Conservation (phyloP, 2,329 filamentous ascomycete genomes). For the Exophiala bonariae region DNA sequence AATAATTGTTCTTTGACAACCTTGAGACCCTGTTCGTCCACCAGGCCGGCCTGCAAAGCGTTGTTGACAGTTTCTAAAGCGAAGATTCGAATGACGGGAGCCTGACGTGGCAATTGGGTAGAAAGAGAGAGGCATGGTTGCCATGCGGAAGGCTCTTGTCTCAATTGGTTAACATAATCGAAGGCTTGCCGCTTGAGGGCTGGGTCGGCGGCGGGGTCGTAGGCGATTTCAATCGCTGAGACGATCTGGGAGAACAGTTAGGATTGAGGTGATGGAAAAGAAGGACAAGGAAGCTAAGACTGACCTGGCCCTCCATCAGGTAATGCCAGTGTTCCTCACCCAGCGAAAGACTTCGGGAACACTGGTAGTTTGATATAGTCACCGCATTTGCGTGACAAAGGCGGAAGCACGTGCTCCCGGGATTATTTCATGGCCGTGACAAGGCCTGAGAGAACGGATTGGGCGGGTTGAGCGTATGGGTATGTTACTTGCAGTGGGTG, state of each 20-base stretch:
- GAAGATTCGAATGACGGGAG: conserved; percentile 84
- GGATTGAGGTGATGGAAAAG: conserved; percentile 41
- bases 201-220: conserved; percentile 74
- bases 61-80: conserved; percentile 92
- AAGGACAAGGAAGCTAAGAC: conserved; percentile 2
- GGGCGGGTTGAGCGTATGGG: too few species aligned
- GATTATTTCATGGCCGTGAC: conserved; percentile 18
- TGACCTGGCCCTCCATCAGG: conserved; percentile 30
- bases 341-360: conserved; percentile 26
- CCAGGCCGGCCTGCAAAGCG: conserved; percentile 75
- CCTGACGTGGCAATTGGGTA: conserved; percentile 70
- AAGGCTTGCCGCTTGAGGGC: conserved; percentile 74
- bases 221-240: conserved; percentile 85
- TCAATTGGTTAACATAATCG: conserved; percentile 66
- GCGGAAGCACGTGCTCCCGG: conserved; percentile 30
- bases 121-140: conserved; percentile 87
- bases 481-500: too few species aligned
- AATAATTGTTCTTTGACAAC: conserved; percentile 80
- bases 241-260: conserved; percentile 48
- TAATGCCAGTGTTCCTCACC: conserved; percentile 31
- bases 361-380: conserved; percentile 27
- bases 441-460: too few species aligned
- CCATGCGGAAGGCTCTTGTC: conserved; percentile 82
- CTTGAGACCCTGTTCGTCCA: conserved; percentile 70
- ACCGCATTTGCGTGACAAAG: conserved; percentile 28